Conservation (phyloP, 140 eudicot genomes). For the Ambrosia hybrid region DNA sequence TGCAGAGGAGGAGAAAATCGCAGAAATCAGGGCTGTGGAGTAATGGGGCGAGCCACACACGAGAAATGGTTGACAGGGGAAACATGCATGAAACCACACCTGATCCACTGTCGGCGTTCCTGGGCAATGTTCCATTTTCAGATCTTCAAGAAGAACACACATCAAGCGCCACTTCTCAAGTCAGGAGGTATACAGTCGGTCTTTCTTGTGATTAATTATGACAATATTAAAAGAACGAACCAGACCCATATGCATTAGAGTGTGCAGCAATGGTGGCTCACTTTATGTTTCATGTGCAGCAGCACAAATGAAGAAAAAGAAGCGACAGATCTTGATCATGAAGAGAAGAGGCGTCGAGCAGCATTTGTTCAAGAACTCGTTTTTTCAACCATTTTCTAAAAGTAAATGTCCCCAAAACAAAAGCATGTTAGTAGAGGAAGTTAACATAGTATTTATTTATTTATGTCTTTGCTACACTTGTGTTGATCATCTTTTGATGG, state of each 20-base stretch:
- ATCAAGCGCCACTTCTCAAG: conserved; percentile 31
- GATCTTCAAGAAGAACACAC: conserved; percentile 32
- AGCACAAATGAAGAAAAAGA: conserved; percentile 28
- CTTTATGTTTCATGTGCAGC: conserved; percentile 19
- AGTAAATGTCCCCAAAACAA: conserved; percentile 23
- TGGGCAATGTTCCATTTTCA: conserved; percentile 40
- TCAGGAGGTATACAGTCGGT: conserved; percentile 37
- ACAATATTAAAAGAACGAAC: background rate
- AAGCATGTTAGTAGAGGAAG: conserved; percentile 24
- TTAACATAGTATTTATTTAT: conserved; percentile 18
- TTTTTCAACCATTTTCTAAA: conserved; percentile 51
- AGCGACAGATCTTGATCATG: conserved; percentile 30
- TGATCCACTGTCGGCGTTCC: conserved; percentile 67
- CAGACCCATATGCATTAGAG: background rate
- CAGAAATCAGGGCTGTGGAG: conserved; percentile 62
- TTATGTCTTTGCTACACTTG: conserved; percentile 21
- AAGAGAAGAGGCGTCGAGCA: conserved; percentile 53
- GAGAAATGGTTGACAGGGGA: conserved; percentile 36
- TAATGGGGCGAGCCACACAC: conserved; percentile 33
- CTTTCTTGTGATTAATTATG: background rate
- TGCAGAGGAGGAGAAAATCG: conserved; percentile 61
- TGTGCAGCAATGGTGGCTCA: conserved; percentile 22
- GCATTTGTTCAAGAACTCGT: conserved; percentile 59
- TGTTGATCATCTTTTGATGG: conserved; percentile 24
- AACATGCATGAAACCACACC: conserved; percentile 44